Evolutionary conservation across 805 yeast species (phyloP).

Genomic region (Candida nemodendra): DNA sequence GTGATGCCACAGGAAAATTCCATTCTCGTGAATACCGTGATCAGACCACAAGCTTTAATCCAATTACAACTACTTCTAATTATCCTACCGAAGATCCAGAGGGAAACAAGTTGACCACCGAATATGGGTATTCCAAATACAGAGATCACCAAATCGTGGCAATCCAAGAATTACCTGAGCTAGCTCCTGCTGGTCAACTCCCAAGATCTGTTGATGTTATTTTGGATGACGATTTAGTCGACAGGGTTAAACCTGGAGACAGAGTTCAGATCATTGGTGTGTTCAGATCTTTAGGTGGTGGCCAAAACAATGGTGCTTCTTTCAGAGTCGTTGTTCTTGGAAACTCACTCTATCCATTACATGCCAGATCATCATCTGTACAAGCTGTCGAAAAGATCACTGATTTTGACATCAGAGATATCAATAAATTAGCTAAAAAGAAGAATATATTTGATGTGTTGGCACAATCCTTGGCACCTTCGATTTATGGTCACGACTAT

Average conservation of each 20-base stretch:
- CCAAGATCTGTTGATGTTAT: conserved; percentile 91
- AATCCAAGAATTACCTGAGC: conserved; percentile 96
- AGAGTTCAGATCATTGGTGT: conserved; percentile 93
- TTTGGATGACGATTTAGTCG: conserved; percentile 94
- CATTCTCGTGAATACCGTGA: conserved; percentile 92
- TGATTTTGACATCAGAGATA: conserved; percentile 81
- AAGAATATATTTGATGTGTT: conserved; percentile 72
- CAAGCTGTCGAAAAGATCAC: conserved; percentile 73
- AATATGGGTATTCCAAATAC: conserved; percentile 89
- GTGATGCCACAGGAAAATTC: conserved; percentile 78
- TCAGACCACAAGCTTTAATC: conserved; percentile 86
- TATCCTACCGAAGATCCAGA: conserved; percentile 93
- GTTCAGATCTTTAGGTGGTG: conserved; percentile 86
- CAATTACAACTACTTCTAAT: conserved; percentile 75
- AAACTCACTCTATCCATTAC: conserved; percentile 84
- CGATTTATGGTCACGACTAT: conserved; percentile 89
- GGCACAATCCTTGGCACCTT: conserved; percentile 89
- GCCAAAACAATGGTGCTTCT: conserved; percentile 55
- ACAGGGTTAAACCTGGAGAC: conserved; percentile 91
- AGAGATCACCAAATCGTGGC: conserved; percentile 92
- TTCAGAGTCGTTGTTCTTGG: conserved; percentile 85
- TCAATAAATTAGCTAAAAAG: conserved; percentile 72
- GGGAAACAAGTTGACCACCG: conserved; percentile 84
- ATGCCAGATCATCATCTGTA: conserved; percentile 69
- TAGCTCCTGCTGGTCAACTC: conserved; percentile 96